Evolutionary conservation across 257 asterid species (phyloP).

Genomic region (Petunia axillaris): DNA sequence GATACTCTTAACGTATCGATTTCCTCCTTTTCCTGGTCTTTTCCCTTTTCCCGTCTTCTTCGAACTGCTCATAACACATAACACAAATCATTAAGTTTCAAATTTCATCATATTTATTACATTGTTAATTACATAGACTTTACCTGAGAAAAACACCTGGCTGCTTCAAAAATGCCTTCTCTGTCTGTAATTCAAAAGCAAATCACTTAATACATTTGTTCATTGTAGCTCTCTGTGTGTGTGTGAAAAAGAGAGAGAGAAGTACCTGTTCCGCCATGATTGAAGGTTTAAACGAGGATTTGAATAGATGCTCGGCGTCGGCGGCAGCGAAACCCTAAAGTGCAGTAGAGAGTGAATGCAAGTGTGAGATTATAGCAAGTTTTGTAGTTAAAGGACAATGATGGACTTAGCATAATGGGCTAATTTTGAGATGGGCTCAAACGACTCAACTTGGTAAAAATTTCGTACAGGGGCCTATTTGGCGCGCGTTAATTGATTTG

Average conservation of each 20-base stretch:
- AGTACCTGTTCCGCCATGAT: conserved; percentile 26
- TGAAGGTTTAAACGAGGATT: neutral
- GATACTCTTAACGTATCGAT: conserved; percentile 50
- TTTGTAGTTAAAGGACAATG: neutral
- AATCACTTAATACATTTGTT: neutral
- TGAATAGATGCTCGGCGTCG: neutral
- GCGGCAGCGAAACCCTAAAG: neutral
- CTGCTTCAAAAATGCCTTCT: conserved; percentile 34
- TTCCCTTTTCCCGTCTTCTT: conserved; percentile 56
- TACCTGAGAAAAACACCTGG: conserved; percentile 28
- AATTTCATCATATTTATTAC: neutral
- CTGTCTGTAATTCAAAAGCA: conserved; percentile 11
- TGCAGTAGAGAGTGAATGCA: neutral
- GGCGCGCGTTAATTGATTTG: too few relatives aligned
- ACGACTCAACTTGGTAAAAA: neutral
- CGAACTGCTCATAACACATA: conserved; percentile 33
- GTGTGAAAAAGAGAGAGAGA: neutral
- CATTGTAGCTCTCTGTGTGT: too few relatives aligned
- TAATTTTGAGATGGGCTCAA: neutral
- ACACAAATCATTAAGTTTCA: neutral
- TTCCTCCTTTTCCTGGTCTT: conserved; percentile 54
- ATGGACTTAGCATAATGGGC: conserved; percentile 9
- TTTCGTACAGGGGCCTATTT: too few relatives aligned
- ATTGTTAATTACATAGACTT: neutral
- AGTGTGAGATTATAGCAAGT: neutral